phyloP scores from a whole-genome alignment of 768 basidiomycete genomes.

The Mycena maculata region DNA sequence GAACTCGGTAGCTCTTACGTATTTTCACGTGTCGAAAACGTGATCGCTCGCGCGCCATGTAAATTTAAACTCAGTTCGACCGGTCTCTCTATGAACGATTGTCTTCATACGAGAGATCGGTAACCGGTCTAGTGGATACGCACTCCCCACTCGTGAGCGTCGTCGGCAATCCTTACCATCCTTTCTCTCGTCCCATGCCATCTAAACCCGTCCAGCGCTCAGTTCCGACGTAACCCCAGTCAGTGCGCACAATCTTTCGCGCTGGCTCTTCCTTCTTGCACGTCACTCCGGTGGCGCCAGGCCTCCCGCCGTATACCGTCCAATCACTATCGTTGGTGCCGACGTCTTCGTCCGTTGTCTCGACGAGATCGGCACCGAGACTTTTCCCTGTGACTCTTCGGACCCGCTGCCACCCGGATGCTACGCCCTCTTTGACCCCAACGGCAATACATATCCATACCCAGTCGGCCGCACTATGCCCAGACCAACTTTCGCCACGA shows the following conservation, averaged over 20 bases:
- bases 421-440: slow-evolving; percentile 16
- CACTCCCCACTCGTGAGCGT: slow-evolving; percentile 3
- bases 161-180: slow-evolving; percentile 6
- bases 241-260: slow-evolving; percentile 24
- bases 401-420: slow-evolving; percentile 18
- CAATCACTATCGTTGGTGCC: slow-evolving; percentile 17
- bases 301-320: slow-evolving; percentile 25
- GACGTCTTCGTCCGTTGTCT: slow-evolving; percentile 18
- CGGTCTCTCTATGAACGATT: too few species aligned
- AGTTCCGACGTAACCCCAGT: slow-evolving; percentile 20
- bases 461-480: slow-evolving; percentile 3
- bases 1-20: too few species aligned
- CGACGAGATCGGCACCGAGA: slow-evolving; percentile 10
- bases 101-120: too few species aligned
- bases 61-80: too few species aligned
- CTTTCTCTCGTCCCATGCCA: neutral
- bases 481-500: slow-evolving; percentile 4
- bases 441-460: slow-evolving; percentile 12
- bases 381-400: slow-evolving; percentile 5
- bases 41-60: too few species aligned
- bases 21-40: too few species aligned
- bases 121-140: too few species aligned
- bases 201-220: slow-evolving; percentile 13
- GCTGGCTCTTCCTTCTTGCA: slow-evolving; percentile 25
- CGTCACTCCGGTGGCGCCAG: slow-evolving; percentile 1